These are phyloP conservation scores for Vicia villosa DNA, from an alignment of 306 rosid genomes.

Conservation along the genomic window DNA sequence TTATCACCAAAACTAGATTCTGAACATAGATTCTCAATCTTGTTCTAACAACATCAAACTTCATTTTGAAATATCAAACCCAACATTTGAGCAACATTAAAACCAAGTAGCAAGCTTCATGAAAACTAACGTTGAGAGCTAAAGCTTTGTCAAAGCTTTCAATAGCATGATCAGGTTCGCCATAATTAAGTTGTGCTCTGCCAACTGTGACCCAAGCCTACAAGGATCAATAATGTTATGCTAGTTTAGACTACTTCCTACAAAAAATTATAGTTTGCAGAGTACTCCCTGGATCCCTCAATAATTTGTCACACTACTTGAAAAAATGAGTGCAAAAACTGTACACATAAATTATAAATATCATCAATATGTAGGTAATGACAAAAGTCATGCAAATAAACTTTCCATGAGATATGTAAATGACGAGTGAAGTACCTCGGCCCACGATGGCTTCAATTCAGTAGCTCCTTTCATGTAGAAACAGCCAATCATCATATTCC, in stretches of 20 bases:
- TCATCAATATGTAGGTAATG: not conserved
- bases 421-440: conserved; percentile 60
- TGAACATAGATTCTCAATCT: too few species aligned
- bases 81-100: not conserved
- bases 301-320: too few species aligned
- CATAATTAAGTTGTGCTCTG: conserved; percentile 88
- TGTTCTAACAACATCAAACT: too few species aligned
- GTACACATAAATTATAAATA: not conserved
- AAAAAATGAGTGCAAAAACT: not conserved
- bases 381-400: not conserved
- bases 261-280: too few species aligned
- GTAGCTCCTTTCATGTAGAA: conserved; percentile 68
- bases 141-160: conserved; percentile 82
- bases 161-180: conserved; percentile 85
- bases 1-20: too few species aligned
- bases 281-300: too few species aligned
- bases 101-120: conserved; percentile 22
- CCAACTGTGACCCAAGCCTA: conserved; percentile 97
- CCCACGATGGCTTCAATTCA: conserved; percentile 90
- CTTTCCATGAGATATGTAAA: not conserved
- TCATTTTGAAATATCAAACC: too few species aligned
- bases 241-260: too few species aligned
- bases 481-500: conserved; percentile 26
- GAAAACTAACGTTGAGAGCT: conserved; percentile 70
- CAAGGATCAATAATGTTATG: conserved; percentile 19